Evolutionary conservation across 2,329 filamentous ascomycete genomes (phyloP), one percentile per base, ranked within the genome.

Genomic region (Intubia oerlemansii): DNA sequence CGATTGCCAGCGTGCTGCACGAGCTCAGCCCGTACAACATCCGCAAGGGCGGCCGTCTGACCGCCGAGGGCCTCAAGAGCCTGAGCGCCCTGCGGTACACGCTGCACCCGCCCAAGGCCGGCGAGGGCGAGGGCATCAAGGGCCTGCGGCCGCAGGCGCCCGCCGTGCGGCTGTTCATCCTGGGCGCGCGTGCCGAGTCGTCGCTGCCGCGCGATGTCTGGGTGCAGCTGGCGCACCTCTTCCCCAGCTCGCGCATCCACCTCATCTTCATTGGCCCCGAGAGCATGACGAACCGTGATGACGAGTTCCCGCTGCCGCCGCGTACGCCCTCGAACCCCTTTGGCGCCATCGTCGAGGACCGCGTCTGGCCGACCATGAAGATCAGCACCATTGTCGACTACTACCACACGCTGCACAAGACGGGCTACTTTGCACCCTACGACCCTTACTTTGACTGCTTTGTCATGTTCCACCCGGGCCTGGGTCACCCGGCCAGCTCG

Each of bases 391-490:
- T 84, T 44, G 85, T 95, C 29, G 88, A 98, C 42, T 93, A 98
- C 55, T 98, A 90, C 56, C 85, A 98, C 52, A 95, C 80, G 3
- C 67, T 98, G 41, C 85, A 98, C 54, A 70, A 82, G 47, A 78
- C 85, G 0, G 76, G 81, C 27, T 66, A 84, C 46, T 98, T 95
- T 54, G 70, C 78, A 33, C 88, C 90, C 0, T 93, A 90, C 46
- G 88, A 98, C 46, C 88, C 88, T 1, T 98, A 98, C 55, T 92
- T 98, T 49, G 88, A 98, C 57, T 88, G 79, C 50, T 92, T 98
- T 46, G 72, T 98, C 43, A 65, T 93, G 29, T 98, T 95, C 61
- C 90, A 98, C 45, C 90, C 90, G 0, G 90, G 90, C 7, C 64
- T 98, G 12, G 90, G 88, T 10, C 88, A 98, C 49, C 84, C 90